phyloP scores from a whole-genome alignment of 495 filamentous ascomycete species.

The Cenococcum geophilum region DNA sequence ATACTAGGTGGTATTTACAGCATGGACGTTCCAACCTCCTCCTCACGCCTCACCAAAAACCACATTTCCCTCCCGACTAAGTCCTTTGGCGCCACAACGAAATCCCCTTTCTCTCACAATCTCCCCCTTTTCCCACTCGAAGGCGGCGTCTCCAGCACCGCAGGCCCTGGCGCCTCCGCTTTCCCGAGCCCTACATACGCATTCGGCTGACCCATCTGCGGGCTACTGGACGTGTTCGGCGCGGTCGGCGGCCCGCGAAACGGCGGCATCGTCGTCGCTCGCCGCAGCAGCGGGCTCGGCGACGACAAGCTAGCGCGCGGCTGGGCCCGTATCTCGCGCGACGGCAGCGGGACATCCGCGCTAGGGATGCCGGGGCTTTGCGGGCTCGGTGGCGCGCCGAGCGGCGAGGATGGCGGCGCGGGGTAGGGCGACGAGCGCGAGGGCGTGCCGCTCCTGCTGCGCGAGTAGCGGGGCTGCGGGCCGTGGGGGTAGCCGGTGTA shows the following conservation, averaged over 20 bases:
- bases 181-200: neutral
- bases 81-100: neutral
- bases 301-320: conserved; percentile 9
- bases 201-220: conserved; percentile 13
- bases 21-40: neutral
- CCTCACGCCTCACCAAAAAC: neutral
- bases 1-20: too few relatives aligned
- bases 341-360: conserved; percentile 22
- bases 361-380: conserved; percentile 6
- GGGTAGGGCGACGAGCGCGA: conserved; percentile 14
- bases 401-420: conserved; percentile 2
- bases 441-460: conserved; percentile 2
- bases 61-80: neutral
- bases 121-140: conserved; percentile 17
- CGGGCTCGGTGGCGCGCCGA: conserved; percentile 13
- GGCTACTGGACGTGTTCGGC: conserved; percentile 25
- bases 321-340: conserved; percentile 4
- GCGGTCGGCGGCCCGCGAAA: conserved; percentile 24
- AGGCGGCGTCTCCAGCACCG: conserved; percentile 20
- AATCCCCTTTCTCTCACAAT: neutral
- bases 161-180: neutral
- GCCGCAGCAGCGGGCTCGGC: conserved; percentile 25
- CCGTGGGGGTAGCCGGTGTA: conserved; percentile 28
- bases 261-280: conserved; percentile 24
- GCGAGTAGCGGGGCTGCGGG: conserved; percentile 14